phyloP scores from a whole-genome alignment of 1,284 basidiomycete genomes.

The Boletus semigastroideus region DNA sequence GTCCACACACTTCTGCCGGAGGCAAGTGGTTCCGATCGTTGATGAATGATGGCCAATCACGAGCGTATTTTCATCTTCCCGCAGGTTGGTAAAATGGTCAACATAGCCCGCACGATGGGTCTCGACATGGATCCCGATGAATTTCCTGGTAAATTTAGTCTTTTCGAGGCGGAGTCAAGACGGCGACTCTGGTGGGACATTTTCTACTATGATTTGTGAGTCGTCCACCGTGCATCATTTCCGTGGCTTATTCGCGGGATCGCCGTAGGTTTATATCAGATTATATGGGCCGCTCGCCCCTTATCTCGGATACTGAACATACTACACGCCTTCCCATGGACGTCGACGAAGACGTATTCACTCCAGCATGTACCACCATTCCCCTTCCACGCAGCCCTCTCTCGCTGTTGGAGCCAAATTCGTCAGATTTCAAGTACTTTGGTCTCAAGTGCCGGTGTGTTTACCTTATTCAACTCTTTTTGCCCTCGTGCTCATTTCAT shows the following conservation, averaged over 20 bases:
- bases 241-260: conserved; percentile 9
- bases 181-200: conserved; percentile 74
- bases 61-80: background rate
- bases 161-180: conserved; percentile 60
- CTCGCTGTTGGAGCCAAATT: conserved; percentile 29
- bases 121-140: conserved; percentile 61
- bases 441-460: conserved; percentile 47
- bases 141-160: conserved; percentile 39
- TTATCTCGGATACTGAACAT: conserved; percentile 42
- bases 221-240: conserved; percentile 18
- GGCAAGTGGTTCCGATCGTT: conserved; percentile 31
- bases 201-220: conserved; percentile 69
- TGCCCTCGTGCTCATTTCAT: conserved; percentile 7
- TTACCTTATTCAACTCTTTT: conserved; percentile 4
- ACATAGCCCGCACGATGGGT: conserved; percentile 61
- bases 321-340: conserved; percentile 39
- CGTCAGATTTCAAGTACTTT: conserved; percentile 41
- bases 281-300: conserved; percentile 55
- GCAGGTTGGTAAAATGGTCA: conserved; percentile 68
- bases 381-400: conserved; percentile 38
- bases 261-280: conserved; percentile 63
- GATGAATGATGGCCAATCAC: conserved; percentile 27
- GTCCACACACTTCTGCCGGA: conserved; percentile 36
- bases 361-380: conserved; percentile 42
- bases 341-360: conserved; percentile 53